Evolutionary conservation across 2,329 filamentous ascomycete species (phyloP).

Genomic region (Colletotrichum cereale): DNA sequence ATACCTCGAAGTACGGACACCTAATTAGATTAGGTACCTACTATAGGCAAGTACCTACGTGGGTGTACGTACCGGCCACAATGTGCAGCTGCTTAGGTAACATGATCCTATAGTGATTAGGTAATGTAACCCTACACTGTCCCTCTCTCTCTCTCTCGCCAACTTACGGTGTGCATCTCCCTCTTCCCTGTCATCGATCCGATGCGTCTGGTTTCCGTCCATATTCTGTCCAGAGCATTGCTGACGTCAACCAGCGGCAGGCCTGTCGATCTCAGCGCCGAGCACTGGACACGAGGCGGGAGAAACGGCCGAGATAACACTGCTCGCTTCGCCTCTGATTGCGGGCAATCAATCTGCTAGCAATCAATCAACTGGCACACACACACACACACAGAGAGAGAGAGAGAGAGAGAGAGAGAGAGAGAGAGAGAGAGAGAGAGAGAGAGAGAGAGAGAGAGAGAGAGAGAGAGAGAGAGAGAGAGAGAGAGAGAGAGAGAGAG

Average conservation of each 20-base stretch:
- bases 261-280: background rate
- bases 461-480: background rate
- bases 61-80: background rate
- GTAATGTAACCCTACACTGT: too few species aligned
- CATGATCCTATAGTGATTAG: too few species aligned
- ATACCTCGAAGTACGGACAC: background rate
- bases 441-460: background rate
- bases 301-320: background rate
- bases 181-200: background rate
- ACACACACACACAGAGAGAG: background rate
- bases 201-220: background rate
- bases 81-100: background rate
- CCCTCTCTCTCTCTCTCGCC: too few species aligned
- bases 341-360: background rate
- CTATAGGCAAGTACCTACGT: background rate
- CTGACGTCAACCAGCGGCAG: slow-evolving; percentile 1
- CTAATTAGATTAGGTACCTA: background rate
- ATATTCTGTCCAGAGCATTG: background rate
- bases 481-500: too few species aligned
- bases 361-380: background rate
- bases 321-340: background rate
- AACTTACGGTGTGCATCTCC: background rate
- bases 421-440: background rate
- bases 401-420: background rate
- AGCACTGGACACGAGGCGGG: background rate